Conservation (phyloP, 2,329 filamentous ascomycete species). For the Dryadomyces quercus-mongolicae region DNA sequence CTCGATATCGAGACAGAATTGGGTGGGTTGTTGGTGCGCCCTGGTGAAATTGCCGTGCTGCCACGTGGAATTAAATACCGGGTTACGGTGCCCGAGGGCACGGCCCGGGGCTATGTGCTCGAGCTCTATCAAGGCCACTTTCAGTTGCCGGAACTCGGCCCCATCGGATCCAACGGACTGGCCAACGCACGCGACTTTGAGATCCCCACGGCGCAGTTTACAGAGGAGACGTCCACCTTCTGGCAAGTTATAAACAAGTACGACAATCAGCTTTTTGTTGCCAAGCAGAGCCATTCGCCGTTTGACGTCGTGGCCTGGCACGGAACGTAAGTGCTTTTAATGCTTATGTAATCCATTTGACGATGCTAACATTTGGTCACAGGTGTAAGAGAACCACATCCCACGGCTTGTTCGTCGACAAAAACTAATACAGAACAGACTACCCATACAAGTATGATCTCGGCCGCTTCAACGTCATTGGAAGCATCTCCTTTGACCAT, state of each 20-base stretch:
- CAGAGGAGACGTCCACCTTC: slow-evolving; percentile 28
- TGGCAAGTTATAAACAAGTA: slow-evolving; percentile 52
- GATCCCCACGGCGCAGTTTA: slow-evolving; percentile 53
- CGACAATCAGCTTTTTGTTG: slow-evolving; percentile 48
- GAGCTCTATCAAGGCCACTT: slow-evolving; percentile 65
- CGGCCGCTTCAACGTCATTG: slow-evolving; percentile 63
- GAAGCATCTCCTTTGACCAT: slow-evolving; percentile 62
- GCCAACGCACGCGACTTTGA: slow-evolving; percentile 67
- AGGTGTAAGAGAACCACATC: too few species aligned
- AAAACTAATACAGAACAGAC: too few species aligned
- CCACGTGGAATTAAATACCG: slow-evolving; percentile 63
- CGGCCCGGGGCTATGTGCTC: slow-evolving; percentile 57
- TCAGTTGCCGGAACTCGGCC: slow-evolving; percentile 56
- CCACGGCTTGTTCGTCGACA: too few species aligned
- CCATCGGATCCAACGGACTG: slow-evolving; percentile 60
- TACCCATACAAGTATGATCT: slow-evolving; percentile 68
- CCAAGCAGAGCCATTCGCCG: too few species aligned
- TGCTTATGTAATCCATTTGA: too few species aligned
- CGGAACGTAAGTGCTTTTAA: slow-evolving; percentile 53
- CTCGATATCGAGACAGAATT: slow-evolving; percentile 69
- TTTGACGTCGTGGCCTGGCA: slow-evolving; percentile 66
- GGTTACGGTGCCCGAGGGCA: slow-evolving; percentile 46
- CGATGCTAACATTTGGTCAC: too few species aligned
- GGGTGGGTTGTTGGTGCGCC: slow-evolving; percentile 57
- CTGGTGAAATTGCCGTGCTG: slow-evolving; percentile 65